Evolutionary conservation across 176 grass and related monocot species (phyloP).

Genomic region (Triticum monococcum): DNA sequence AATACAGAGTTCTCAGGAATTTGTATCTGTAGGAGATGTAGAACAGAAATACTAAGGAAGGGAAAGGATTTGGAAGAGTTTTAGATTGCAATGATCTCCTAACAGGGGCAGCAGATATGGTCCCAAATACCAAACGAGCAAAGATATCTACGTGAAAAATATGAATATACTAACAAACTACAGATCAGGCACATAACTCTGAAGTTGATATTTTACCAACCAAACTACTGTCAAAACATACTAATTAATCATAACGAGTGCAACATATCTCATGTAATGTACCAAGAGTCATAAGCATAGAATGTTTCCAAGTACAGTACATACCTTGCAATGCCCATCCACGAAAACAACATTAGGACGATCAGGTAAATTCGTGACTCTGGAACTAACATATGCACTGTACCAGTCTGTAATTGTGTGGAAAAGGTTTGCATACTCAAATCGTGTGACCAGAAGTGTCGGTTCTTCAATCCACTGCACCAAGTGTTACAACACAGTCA

Average conservation of each 20-base stretch:
- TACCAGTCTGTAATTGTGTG: slow-evolving; percentile 99
- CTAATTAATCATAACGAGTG: slow-evolving; percentile 1
- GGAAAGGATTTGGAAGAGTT: background rate
- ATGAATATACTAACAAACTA: background rate
- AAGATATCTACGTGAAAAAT: background rate
- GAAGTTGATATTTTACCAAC: background rate
- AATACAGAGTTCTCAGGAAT: background rate
- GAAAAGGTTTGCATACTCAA: slow-evolving; percentile 98
- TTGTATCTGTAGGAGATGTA: background rate
- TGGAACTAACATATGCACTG: slow-evolving; percentile 94
- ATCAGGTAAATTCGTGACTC: slow-evolving; percentile 58
- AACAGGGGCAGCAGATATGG: background rate
- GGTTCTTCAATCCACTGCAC: slow-evolving; percentile 94
- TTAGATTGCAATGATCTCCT: background rate
- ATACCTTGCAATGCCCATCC: slow-evolving; percentile 99
- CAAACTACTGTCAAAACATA: background rate
- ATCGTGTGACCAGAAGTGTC: slow-evolving; percentile 85
- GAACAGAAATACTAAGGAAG: background rate
- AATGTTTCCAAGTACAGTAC: slow-evolving; percentile 6
- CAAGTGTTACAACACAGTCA: slow-evolving; percentile 30
- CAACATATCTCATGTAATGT: background rate
- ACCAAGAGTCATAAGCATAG: slow-evolving; percentile 7
- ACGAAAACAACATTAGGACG: slow-evolving; percentile 84
- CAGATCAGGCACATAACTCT: background rate
- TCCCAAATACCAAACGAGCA: background rate